Evolutionary conservation across 805 yeast genomes (phyloP).

Genomic region (Candida awuae): DNA sequence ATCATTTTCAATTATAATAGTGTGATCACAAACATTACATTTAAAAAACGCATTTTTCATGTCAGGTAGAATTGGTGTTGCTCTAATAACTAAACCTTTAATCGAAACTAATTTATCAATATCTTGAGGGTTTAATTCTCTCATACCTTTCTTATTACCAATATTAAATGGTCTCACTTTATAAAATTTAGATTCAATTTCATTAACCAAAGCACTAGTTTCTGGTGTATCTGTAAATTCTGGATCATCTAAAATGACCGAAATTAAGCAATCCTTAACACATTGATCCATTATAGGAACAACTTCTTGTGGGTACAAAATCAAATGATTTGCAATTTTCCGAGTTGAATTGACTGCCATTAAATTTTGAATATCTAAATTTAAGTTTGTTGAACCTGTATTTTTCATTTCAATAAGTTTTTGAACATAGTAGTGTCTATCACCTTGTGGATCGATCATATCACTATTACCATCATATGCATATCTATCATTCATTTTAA

Average conservation of each 20-base stretch:
- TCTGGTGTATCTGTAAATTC: slow-evolving; percentile 8
- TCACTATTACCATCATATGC: slow-evolving; percentile 34
- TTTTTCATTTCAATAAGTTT: slow-evolving; percentile 67
- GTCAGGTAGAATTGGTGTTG: slow-evolving; percentile 91
- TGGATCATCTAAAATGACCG: slow-evolving; percentile 49
- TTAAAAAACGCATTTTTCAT: slow-evolving; percentile 96
- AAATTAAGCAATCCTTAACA: slow-evolving; percentile 79
- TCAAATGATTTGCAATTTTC: slow-evolving; percentile 74
- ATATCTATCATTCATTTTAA: slow-evolving; percentile 69
- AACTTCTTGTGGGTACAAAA: slow-evolving; percentile 93
- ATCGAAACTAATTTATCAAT: slow-evolving; percentile 87
- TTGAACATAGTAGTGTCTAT: slow-evolving; percentile 64
- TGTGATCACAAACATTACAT: slow-evolving; percentile 92
- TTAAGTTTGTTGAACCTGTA: slow-evolving; percentile 73
- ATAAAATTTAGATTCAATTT: slow-evolving; percentile 72
- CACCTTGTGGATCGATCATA: slow-evolving; percentile 46
- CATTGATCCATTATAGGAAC: slow-evolving; percentile 98
- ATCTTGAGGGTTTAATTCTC: slow-evolving; percentile 89
- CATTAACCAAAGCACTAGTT: slow-evolving; percentile 35
- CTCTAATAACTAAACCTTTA: slow-evolving; percentile 82
- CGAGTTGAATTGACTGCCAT: slow-evolving; percentile 67
- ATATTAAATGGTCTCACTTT: slow-evolving; percentile 87
- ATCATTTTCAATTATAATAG: slow-evolving; percentile 85
- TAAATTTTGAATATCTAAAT: slow-evolving; percentile 75
- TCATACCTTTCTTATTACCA: slow-evolving; percentile 67